Evolutionary conservation across 768 basidiomycete species (phyloP).

Genomic region (Amanita phalloides): DNA sequence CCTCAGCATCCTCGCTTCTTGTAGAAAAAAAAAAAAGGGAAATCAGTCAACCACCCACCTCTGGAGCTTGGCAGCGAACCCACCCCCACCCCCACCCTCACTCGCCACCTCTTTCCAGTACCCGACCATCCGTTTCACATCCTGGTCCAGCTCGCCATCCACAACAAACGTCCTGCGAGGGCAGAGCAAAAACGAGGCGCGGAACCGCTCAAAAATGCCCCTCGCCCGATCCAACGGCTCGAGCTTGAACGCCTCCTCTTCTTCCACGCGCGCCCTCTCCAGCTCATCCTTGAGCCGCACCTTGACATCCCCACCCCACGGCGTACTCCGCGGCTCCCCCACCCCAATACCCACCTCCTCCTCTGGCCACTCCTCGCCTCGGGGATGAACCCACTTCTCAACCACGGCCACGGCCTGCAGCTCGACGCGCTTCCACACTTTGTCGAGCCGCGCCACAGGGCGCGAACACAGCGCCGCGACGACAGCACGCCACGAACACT

Average conservation of each 20-base stretch:
- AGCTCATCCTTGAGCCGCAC: slow-evolving; percentile 35
- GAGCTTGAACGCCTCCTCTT: slow-evolving; percentile 32
- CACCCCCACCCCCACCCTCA: slow-evolving; percentile 25
- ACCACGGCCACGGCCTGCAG: slow-evolving; percentile 42
- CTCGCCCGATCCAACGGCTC: slow-evolving; percentile 29
- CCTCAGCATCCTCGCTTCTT: not conserved
- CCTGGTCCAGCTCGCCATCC: slow-evolving; percentile 30
- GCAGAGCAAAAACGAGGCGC: slow-evolving; percentile 40
- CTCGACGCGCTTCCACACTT: slow-evolving; percentile 73
- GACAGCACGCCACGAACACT: slow-evolving; percentile 73
- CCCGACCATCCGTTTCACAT: slow-evolving; percentile 36
- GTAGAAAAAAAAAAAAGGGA: no score
- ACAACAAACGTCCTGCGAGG: slow-evolving; percentile 26
- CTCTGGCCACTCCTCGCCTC: slow-evolving; percentile 12
- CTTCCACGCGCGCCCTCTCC: slow-evolving; percentile 30
- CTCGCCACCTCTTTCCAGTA: slow-evolving; percentile 47
- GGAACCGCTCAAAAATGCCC: slow-evolving; percentile 40
- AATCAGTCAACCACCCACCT: slow-evolving; percentile 29
- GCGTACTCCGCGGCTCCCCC: slow-evolving; percentile 38
- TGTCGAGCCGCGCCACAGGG: slow-evolving; percentile 67
- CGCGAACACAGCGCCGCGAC: slow-evolving; percentile 58
- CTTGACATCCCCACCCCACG: slow-evolving; percentile 61
- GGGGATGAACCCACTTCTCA: slow-evolving; percentile 55
- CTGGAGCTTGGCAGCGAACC: slow-evolving; percentile 47
- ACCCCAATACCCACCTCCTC: slow-evolving; percentile 15